These are phyloP conservation scores for Cytospora paraplurivora DNA, from an alignment of 2,329 filamentous ascomycete species.

Conservation along the genomic window DNA sequence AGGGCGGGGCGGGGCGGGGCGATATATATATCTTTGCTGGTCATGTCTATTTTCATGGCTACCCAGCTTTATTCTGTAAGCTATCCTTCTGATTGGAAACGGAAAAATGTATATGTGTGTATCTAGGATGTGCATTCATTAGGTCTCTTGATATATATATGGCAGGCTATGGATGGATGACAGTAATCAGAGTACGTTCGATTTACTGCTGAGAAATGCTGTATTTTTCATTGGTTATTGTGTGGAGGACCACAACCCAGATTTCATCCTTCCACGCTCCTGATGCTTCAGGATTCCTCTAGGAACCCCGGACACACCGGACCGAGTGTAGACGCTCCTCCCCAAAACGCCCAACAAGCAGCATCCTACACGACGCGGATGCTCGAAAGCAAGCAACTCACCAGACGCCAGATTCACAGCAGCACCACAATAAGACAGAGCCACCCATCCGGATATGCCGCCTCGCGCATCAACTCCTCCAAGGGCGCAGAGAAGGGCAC, in stretches of 20 bases:
- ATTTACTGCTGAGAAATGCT: not conserved
- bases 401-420: conserved; percentile 44
- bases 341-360: too few relatives aligned
- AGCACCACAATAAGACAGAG: conserved; percentile 79
- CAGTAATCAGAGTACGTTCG: not conserved
- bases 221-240: not conserved
- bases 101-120: not conserved
- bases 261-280: too few relatives aligned
- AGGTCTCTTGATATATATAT: conserved; percentile 11
- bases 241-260: too few relatives aligned
- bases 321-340: too few relatives aligned
- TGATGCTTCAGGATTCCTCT: too few relatives aligned
- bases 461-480: conserved; percentile 79
- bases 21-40: not conserved
- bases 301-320: too few relatives aligned
- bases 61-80: too few relatives aligned
- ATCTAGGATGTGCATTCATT: not conserved
- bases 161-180: not conserved
- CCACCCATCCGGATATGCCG: conserved; percentile 92
- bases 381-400: not conserved
- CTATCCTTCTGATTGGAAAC: not conserved
- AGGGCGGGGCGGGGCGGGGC: not conserved
- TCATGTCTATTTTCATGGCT: not conserved
- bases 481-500: conserved; percentile 80
- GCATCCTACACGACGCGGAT: too few relatives aligned